Percentiles rank a stretch among this genome's conserved stretches.
Conservation (phyloP, 73 alveolate species). For the Tetrahymena elliotti region DNA sequence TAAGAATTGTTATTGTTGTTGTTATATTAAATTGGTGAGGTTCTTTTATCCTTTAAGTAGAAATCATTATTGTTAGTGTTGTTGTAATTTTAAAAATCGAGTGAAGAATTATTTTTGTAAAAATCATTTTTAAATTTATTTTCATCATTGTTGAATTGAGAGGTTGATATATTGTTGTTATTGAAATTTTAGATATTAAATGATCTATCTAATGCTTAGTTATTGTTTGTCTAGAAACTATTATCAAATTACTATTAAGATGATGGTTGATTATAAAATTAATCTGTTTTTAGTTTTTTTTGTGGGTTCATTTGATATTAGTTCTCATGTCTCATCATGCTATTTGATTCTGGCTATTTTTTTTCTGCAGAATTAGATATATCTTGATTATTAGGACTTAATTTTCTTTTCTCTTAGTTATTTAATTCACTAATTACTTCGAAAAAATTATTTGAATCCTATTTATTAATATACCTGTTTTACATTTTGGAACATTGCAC, state of each 20-base stretch:
- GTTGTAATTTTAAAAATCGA: not conserved
- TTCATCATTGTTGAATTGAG: not conserved
- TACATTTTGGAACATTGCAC: not conserved
- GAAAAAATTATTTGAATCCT: not conserved
- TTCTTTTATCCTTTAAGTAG: not conserved
- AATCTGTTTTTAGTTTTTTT: not conserved
- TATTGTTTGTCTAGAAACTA: not conserved
- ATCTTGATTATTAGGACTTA: not conserved
- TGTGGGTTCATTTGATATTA: not conserved
- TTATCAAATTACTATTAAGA: not conserved
- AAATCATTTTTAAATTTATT: not conserved
- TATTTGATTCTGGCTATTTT: not conserved
- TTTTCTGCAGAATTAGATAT: not conserved
- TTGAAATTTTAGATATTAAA: not conserved
- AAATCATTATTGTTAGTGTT: not conserved
- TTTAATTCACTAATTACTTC: not conserved
- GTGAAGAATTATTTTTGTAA: not conserved
- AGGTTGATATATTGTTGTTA: not conserved
- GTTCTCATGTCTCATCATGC: not conserved
- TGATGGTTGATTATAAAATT: not conserved
- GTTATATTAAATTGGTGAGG: not conserved
- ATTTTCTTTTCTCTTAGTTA: not conserved
- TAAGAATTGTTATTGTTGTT: too few species aligned
- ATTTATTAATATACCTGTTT: not conserved
- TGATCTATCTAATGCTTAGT: not conserved